Percentiles rank a stretch among this genome's conserved stretches.
These are phyloP conservation scores for Cucurbita ficifolia DNA, from an alignment of 306 rosid genomes.

Conservation along the genomic window DNA sequence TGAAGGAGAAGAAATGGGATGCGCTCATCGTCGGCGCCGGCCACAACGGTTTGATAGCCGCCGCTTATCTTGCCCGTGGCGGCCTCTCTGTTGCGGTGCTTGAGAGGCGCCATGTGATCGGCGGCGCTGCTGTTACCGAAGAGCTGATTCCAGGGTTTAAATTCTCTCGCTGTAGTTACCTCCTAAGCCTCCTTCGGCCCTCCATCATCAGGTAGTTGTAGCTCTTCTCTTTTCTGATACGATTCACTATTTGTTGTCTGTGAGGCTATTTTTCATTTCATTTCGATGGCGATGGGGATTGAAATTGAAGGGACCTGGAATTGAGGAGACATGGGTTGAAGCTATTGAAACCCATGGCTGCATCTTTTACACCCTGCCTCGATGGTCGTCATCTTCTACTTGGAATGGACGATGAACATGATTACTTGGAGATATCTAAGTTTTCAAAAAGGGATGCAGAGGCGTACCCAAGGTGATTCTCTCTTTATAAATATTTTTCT, in stretches of 20 bases:
- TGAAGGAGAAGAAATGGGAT: slow-evolving; percentile 74
- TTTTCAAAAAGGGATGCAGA: slow-evolving; percentile 54
- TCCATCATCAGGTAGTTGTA: slow-evolving; percentile 37
- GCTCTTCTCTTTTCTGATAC: not conserved
- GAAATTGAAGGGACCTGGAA: slow-evolving; percentile 39
- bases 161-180: slow-evolving; percentile 90
- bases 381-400: slow-evolving; percentile 64
- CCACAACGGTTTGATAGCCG: slow-evolving; percentile 88
- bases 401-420: slow-evolving; percentile 35
- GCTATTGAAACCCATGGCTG: slow-evolving; percentile 43
- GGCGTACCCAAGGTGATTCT: slow-evolving; percentile 40
- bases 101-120: slow-evolving; percentile 78
- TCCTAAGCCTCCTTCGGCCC: slow-evolving; percentile 86
- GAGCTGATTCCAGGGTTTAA: slow-evolving; percentile 78
- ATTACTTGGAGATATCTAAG: slow-evolving; percentile 54
- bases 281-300: not conserved
- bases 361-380: slow-evolving; percentile 67
- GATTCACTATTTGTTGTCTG: not conserved
- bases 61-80: slow-evolving; percentile 80
- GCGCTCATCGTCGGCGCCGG: slow-evolving; percentile 82
- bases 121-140: slow-evolving; percentile 88
- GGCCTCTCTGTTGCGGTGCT: slow-evolving; percentile 91
- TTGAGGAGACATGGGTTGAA: slow-evolving; percentile 60
- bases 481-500: not conserved
- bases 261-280: not conserved